Percentiles rank a stretch among this genome's conserved stretches.
Evolutionary conservation across 106 monocot genomes (phyloP).

Genomic region (Dendrobium officinale): DNA sequence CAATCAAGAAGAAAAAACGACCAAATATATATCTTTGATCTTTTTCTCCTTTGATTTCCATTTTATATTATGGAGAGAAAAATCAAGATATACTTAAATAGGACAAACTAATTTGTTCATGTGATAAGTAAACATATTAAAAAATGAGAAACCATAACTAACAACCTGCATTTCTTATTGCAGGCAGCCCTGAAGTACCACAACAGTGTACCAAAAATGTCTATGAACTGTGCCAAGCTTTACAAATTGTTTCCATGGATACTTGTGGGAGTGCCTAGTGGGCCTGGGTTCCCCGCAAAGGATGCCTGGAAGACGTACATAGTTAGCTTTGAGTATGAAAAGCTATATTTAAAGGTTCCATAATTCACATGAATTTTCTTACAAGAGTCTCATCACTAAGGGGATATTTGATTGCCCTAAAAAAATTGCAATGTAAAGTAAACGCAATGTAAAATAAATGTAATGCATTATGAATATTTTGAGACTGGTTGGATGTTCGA

Average conservation of each 20-base stretch:
- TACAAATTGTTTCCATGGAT: conserved; percentile 35
- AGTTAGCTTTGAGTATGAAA: neutral
- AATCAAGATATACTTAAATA: neutral
- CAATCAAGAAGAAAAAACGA: neutral
- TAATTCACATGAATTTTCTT: neutral
- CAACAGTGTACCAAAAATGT: conserved; percentile 58
- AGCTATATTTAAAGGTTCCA: neutral
- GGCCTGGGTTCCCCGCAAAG: conserved; percentile 59
- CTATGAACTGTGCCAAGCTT: conserved; percentile 54
- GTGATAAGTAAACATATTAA: neutral
- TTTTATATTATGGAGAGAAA: neutral
- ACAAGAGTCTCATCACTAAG: conserved; percentile 20
- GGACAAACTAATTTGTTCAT: neutral
- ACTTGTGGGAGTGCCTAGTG: too few relatives aligned
- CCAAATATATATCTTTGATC: too few relatives aligned
- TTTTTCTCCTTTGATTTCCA: neutral
- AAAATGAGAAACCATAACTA: neutral
- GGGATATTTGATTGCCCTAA: too few relatives aligned
- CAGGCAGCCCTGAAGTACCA: conserved; percentile 64
- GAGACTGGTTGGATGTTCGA: too few relatives aligned
- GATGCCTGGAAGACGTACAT: conserved; percentile 27
- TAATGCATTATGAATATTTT: too few relatives aligned
- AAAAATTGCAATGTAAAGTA: too few relatives aligned
- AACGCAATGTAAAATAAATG: too few relatives aligned
- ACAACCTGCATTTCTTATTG: conserved; percentile 68